A percentile compares a stretch with the other conserved stretches of the same genome.
phyloP scores from a whole-genome alignment of 2,329 filamentous ascomycete species.

The Penicillium sp. region DNA sequence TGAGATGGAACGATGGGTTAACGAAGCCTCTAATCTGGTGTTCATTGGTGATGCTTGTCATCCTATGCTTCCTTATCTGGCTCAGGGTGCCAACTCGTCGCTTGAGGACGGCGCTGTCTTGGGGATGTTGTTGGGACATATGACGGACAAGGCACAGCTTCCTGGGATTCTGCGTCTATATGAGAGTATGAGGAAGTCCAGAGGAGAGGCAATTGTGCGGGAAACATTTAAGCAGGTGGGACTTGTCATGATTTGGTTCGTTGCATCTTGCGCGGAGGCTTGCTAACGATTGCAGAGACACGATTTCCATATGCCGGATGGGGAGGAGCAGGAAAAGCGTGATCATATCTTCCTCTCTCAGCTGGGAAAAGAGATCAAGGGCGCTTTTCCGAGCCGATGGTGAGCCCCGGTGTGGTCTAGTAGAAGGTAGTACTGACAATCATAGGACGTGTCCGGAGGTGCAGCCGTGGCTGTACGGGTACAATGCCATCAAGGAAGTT shows the following conservation, averaged over 20 bases:
- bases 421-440: neutral
- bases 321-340: constrained; percentile 55
- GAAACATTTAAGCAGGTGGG: constrained; percentile 56
- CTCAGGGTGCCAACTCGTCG: constrained; percentile 64
- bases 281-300: constrained; percentile 40
- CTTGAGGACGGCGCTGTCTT: constrained; percentile 67
- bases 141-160: constrained; percentile 45
- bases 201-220: constrained; percentile 54
- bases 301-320: constrained; percentile 53
- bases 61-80: constrained; percentile 61
- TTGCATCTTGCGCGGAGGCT: neutral
- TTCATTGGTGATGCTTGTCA: constrained; percentile 60
- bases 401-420: constrained; percentile 17
- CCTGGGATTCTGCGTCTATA: constrained; percentile 45
- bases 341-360: constrained; percentile 57
- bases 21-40: constrained; percentile 49
- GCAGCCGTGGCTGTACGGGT: constrained; percentile 63
- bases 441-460: constrained; percentile 56
- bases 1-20: constrained; percentile 55
- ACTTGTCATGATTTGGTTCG: neutral
- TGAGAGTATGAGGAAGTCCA: constrained; percentile 46
- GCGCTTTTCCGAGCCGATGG: constrained; percentile 61
- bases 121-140: constrained; percentile 54
- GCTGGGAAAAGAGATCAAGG: constrained; percentile 51
- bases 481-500: constrained; percentile 58